Conservation (phyloP, 805 yeast species). For the Yarrowia phangngaensis region DNA sequence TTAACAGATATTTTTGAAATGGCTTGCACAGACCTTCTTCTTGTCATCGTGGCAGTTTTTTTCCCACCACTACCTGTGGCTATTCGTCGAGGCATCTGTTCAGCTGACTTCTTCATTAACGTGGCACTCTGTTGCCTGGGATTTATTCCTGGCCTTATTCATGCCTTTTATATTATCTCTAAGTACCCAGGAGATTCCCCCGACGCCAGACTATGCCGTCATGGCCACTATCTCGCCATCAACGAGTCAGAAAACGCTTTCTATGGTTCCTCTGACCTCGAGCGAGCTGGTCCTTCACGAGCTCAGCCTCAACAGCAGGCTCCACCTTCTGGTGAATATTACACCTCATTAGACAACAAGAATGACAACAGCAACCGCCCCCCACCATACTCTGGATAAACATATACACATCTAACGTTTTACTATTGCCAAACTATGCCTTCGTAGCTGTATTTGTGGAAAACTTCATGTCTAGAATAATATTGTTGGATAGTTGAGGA, state of each 20-base stretch:
- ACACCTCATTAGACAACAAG: conserved; percentile 20
- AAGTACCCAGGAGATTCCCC: conserved; percentile 58
- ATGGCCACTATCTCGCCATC: conserved; percentile 3
- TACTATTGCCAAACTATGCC: no score
- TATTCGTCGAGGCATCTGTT: conserved; percentile 66
- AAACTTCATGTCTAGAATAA: no score
- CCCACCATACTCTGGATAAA: conserved; percentile 25
- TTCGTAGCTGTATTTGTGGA: no score
- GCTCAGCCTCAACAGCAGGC: conserved; percentile 12
- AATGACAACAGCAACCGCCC: conserved; percentile 16
- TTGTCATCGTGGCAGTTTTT: conserved; percentile 64
- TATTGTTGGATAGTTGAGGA: no score
- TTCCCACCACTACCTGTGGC: conserved; percentile 79
- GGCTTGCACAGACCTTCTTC: conserved; percentile 53
- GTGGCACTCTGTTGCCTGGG: conserved; percentile 68
- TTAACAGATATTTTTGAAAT: no score
- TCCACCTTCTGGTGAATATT: conserved; percentile 20
- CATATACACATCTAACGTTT: no score
- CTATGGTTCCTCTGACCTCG: conserved; percentile 24
- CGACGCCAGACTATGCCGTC: conserved; percentile 16
- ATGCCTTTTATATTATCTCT: conserved; percentile 73
- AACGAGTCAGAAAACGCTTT: conserved; percentile 12
- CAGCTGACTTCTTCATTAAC: conserved; percentile 66
- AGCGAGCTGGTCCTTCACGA: conserved; percentile 21
- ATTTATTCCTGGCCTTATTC: conserved; percentile 71